Evolutionary conservation across 2,329 filamentous ascomycete species (phyloP), one percentile per base, ranked within the genome.

Genomic region (Claviceps spartinae): DNA sequence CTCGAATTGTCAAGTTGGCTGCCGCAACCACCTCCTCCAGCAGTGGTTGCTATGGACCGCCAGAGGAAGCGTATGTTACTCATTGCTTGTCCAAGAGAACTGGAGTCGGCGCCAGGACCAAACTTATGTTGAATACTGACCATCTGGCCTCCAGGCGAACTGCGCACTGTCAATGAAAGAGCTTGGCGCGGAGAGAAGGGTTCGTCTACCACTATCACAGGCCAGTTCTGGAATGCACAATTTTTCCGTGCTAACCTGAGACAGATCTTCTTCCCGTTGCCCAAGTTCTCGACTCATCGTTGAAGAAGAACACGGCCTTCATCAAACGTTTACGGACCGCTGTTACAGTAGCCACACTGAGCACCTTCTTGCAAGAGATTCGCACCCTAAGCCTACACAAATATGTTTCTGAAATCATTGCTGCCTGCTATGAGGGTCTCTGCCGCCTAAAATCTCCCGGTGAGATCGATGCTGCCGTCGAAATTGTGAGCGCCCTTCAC

Each of bases 291-390:
- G 91, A 97, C 69, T 95, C 91, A 50, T 93, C 90, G 49, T 77
- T 97, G 67, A 96, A 95, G 73, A 97, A 96, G 75, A 97, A 97
- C 63, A 97, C 91, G 4, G 89, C 90, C 58, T 96, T 97, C 68
- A 97, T 97, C 65, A 96, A 95, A 71, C 88, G 91, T 63, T 77
- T 97, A 52, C 87, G 91, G 60, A 96, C 91, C 54, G 87, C 88
- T 54, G 83, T 97, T 57, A 90, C 86, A 57, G 72, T 87, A 48
- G 76, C 88, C 52, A 87, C 86, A 52, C 81, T 90, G 51, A 75
- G 79, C 58, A 93, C 88, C 54, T 95, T 97, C 69, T 72, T 95
- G 47, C 82, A 91, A 65, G 91, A 97, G 65, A 90, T 95, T 61
- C 84, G 86, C 61, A 86, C 88, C 26, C 77, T 97, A 30, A 96